These are phyloP conservation scores for Ambrosia artemisiifolia DNA, from an alignment of 129 eudicot species.

Conservation along the genomic window DNA sequence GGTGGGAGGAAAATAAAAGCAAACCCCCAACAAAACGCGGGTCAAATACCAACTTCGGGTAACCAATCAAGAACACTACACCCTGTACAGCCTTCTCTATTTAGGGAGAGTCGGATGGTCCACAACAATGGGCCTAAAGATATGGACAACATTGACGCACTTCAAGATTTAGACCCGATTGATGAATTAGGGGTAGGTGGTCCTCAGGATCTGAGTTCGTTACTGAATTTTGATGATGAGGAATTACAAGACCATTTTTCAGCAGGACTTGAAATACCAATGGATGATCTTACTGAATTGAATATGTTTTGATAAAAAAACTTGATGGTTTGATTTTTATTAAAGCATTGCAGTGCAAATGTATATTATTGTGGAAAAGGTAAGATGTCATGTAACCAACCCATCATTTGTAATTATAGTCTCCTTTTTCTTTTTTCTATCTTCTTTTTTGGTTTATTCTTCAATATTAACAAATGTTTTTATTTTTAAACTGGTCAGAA, in stretches of 20 bases:
- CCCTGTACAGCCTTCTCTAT: slow-evolving; percentile 45
- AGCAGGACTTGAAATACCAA: slow-evolving; percentile 77
- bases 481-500: background rate
- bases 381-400: slow-evolving; percentile 26
- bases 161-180: slow-evolving; percentile 52
- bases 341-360: background rate
- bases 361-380: slow-evolving; percentile 33
- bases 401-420: slow-evolving; percentile 34
- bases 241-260: slow-evolving; percentile 61
- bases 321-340: slow-evolving; percentile 15
- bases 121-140: slow-evolving; percentile 34
- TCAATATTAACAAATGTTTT: background rate
- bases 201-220: slow-evolving; percentile 59
- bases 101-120: slow-evolving; percentile 48
- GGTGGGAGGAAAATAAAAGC: slow-evolving; percentile 68
- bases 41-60: slow-evolving; percentile 52
- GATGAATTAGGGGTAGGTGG: slow-evolving; percentile 67
- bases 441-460: background rate
- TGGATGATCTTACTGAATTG: slow-evolving; percentile 80
- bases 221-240: slow-evolving; percentile 71
- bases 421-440: background rate
- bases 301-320: slow-evolving; percentile 50
- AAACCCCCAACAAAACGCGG: slow-evolving; percentile 69
- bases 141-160: slow-evolving; percentile 34
- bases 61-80: slow-evolving; percentile 42